These are phyloP conservation scores for Erodium moschatum DNA, from an alignment of 441 rosid species.

Conservation along the genomic window DNA sequence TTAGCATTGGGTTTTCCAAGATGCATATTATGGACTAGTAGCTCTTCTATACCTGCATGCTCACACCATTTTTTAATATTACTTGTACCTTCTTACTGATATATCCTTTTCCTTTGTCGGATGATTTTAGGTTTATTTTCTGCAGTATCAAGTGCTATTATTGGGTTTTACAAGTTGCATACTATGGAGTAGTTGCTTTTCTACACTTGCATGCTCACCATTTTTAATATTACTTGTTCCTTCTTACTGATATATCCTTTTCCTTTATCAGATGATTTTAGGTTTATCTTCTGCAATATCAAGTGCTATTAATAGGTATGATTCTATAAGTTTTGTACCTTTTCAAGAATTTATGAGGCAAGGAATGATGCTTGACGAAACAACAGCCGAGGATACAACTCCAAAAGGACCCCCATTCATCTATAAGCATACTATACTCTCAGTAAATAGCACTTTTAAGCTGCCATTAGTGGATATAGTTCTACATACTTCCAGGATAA, in stretches of 20 bases:
- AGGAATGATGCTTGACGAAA: conserved; percentile 32
- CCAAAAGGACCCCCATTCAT: conserved; percentile 30
- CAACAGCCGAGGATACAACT: conserved; percentile 26
- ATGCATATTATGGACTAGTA: too few species aligned
- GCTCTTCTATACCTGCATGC: too few species aligned
- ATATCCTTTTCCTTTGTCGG: conserved; percentile 33
- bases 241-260: conserved; percentile 11
- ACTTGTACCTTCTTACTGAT: background rate
- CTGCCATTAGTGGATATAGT: conserved; percentile 49
- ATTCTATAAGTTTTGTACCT: conserved; percentile 29
- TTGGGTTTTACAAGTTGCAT: background rate
- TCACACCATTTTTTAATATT: too few species aligned
- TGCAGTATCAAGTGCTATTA: conserved; percentile 36
- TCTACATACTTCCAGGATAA: conserved; percentile 46
- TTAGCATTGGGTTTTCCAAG: too few species aligned
- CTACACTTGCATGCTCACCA: background rate
- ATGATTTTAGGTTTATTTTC: conserved; percentile 45
- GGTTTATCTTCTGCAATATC: conserved; percentile 43
- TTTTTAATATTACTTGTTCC: conserved; percentile 8
- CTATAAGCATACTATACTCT: conserved; percentile 27
- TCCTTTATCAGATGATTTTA: conserved; percentile 47
- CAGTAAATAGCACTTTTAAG: conserved; percentile 43
- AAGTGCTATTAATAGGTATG: conserved; percentile 31
- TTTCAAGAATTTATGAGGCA: conserved; percentile 37
- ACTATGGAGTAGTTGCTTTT: background rate